Conservation (phyloP, 169 alveolate genomes). For the Blepharisma undulans region DNA sequence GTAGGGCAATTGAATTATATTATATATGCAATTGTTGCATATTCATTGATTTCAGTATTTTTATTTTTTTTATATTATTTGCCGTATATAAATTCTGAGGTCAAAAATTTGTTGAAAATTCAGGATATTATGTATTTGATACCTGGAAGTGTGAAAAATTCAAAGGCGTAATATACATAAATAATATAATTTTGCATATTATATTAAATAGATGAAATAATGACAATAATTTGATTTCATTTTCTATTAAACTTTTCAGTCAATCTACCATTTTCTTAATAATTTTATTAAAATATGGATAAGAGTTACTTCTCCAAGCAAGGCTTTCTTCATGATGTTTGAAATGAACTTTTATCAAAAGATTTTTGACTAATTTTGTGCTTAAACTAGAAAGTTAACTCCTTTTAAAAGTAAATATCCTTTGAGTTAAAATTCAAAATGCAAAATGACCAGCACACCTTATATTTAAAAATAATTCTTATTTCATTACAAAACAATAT, state of each 20-base stretch:
- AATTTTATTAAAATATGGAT: neutral
- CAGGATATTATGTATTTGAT: neutral
- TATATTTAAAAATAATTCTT: no score
- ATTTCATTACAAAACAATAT: no score
- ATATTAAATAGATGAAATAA: no score
- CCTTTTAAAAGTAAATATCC: no score
- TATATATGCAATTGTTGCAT: neutral
- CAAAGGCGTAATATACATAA: neutral
- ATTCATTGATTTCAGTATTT: neutral
- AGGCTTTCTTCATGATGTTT: neutral
- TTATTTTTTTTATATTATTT: no score
- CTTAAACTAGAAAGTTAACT: no score
- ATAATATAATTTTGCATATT: neutral
- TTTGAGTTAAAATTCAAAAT: no score
- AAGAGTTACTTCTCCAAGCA: neutral
- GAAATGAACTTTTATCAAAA: no score
- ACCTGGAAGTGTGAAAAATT: neutral
- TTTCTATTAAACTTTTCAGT: neutral
- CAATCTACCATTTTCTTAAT: neutral
- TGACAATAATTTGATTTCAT: no score
- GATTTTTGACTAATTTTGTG: no score
- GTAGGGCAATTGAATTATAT: neutral
- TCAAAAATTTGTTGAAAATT: neutral
- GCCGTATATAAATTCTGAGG: neutral
- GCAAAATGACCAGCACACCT: no score